Evolutionary conservation across 345 rosid genomes (phyloP).

Genomic region (Corchorus capsularis): DNA sequence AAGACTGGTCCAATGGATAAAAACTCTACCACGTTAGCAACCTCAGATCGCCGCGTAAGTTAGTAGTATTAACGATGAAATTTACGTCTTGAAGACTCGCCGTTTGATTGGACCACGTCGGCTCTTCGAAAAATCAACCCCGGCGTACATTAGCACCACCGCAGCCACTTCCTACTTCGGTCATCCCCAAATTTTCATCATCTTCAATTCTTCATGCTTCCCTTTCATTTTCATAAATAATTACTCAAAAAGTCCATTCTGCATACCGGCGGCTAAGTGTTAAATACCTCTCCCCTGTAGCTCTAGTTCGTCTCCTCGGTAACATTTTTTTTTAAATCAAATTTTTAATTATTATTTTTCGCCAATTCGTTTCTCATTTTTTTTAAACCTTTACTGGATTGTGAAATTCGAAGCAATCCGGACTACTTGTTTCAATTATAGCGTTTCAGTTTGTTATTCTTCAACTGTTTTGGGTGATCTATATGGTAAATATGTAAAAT

Average conservation of each 20-base stretch:
- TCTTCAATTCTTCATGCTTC: not conserved
- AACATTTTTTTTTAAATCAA: not conserved
- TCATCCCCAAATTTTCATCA: not conserved
- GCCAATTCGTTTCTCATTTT: not conserved
- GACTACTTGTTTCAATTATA: not conserved
- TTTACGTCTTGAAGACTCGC: not conserved
- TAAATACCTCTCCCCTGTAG: not conserved
- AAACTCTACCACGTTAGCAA: not conserved
- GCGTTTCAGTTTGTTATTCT: not conserved
- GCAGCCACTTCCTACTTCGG: not conserved
- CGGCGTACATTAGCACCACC: not conserved
- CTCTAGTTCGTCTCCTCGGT: not conserved
- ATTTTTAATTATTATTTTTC: not conserved
- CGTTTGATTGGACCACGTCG: conserved; percentile 7
- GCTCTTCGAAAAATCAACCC: not conserved
- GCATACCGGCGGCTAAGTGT: too few relatives aligned
- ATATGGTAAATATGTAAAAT: not conserved
- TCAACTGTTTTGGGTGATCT: not conserved
- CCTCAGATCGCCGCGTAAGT: conserved; percentile 17
- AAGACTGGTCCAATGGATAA: not conserved
- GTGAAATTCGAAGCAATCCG: not conserved
- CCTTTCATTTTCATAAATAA: not conserved
- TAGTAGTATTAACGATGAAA: not conserved
- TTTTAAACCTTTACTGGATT: not conserved
- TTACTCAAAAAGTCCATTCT: too few relatives aligned